Conservation (phyloP, 495 filamentous ascomycete species). For the Aspergillus hancockii region DNA sequence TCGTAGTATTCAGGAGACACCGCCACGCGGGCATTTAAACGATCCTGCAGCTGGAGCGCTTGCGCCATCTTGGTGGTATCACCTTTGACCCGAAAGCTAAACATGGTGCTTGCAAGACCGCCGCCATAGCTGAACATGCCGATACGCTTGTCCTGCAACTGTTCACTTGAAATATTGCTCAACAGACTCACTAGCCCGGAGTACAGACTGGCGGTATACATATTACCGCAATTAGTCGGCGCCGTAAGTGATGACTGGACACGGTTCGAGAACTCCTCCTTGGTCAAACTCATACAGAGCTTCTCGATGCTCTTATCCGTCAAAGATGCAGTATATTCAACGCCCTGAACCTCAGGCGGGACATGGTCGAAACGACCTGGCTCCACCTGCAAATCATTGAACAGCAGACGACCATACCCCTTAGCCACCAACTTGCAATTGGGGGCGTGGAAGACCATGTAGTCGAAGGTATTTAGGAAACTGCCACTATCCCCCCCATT, state of each 20-base stretch:
- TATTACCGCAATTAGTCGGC: constrained; percentile 95
- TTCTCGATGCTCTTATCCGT: constrained; percentile 95
- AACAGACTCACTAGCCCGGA: constrained; percentile 78
- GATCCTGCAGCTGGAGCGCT: constrained; percentile 76
- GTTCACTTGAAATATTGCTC: constrained; percentile 66
- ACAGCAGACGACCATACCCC: constrained; percentile 90
- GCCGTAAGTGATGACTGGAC: constrained; percentile 83
- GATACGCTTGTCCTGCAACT: constrained; percentile 79
- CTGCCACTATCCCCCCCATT: constrained; percentile 62
- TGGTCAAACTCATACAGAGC: constrained; percentile 90
- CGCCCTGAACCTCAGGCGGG: constrained; percentile 77
- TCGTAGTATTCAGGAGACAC: constrained; percentile 87
- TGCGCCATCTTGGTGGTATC: constrained; percentile 72
- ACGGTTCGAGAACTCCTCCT: constrained; percentile 91
- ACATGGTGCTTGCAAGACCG: constrained; percentile 86
- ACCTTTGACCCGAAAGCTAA: constrained; percentile 81
- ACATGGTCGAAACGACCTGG: constrained; percentile 83
- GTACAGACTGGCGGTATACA: constrained; percentile 97
- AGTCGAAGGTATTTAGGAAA: constrained; percentile 88
- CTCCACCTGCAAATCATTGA: constrained; percentile 89
- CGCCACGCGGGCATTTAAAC: constrained; percentile 67
- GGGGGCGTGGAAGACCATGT: constrained; percentile 92
- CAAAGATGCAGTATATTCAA: constrained; percentile 83
- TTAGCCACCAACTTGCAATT: constrained; percentile 98
- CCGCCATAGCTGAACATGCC: constrained; percentile 94